phyloP scores from a whole-genome alignment of 495 filamentous ascomycete genomes.

The Aspergillus biplanus region DNA sequence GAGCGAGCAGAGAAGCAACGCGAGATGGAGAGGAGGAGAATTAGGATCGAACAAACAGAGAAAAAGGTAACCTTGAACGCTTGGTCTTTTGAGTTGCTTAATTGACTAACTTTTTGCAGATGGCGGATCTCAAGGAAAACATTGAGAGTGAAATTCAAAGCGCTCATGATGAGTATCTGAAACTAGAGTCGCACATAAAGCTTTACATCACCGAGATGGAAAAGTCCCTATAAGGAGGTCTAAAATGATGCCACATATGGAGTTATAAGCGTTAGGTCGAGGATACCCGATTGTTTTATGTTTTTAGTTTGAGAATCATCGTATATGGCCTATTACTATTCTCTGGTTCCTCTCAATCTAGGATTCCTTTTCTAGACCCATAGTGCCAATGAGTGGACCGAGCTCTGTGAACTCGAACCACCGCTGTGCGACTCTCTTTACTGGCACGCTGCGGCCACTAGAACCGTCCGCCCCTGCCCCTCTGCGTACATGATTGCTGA shows the following conservation, averaged over 20 bases:
- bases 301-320: conserved; percentile 20
- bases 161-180: conserved; percentile 90
- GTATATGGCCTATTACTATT: conserved; percentile 25
- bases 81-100: background rate
- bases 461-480: conserved; percentile 57
- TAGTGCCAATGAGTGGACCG: conserved; percentile 2
- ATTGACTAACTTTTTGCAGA: conserved; percentile 55
- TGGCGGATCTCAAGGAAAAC: conserved; percentile 95
- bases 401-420: conserved; percentile 68
- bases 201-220: conserved; percentile 99
- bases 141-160: conserved; percentile 89
- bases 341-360: conserved; percentile 17
- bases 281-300: conserved; percentile 44
- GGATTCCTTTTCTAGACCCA: conserved; percentile 1
- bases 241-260: conserved; percentile 34
- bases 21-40: conserved; percentile 88
- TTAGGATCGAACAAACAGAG: conserved; percentile 95
- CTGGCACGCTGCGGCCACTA: conserved; percentile 55
- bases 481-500: conserved; percentile 61
- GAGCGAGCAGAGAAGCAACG: conserved; percentile 82
- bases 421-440: conserved; percentile 63
- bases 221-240: conserved; percentile 68
- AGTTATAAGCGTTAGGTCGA: conserved; percentile 44
- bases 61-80: conserved; percentile 72
- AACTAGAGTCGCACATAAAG: conserved; percentile 95